Conservation (phyloP, 176 grass and related monocot species). For the Zea luxurians region DNA sequence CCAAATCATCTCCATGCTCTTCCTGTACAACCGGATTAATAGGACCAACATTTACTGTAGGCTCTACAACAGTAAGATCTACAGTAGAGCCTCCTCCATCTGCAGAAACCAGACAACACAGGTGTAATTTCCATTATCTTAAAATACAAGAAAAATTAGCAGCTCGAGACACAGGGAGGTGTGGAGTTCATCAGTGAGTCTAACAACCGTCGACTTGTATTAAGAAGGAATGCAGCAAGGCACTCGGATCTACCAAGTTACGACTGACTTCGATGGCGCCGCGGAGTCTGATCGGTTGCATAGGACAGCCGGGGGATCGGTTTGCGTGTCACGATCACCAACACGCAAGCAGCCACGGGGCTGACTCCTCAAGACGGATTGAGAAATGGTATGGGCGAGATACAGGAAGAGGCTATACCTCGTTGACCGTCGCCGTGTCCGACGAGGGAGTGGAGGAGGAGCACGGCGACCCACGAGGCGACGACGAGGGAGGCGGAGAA, state of each 20-base stretch:
- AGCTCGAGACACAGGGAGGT: neutral
- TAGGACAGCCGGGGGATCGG: neutral
- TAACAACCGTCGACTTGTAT: slow-evolving; percentile 4
- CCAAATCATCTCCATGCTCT: slow-evolving; percentile 18
- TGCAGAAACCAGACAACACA: slow-evolving; percentile 37
- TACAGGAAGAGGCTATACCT: slow-evolving; percentile 39
- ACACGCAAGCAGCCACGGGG: slow-evolving; percentile 11
- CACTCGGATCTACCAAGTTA: slow-evolving; percentile 35
- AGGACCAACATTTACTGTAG: slow-evolving; percentile 40
- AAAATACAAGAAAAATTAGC: neutral
- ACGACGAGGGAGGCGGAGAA: slow-evolving; percentile 69
- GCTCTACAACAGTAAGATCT: slow-evolving; percentile 14
- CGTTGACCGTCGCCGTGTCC: slow-evolving; percentile 69
- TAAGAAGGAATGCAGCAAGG: slow-evolving; percentile 15
- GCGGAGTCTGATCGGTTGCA: neutral
- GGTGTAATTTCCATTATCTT: slow-evolving; percentile 2
- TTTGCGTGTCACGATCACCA: slow-evolving; percentile 27
- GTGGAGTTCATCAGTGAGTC: slow-evolving; percentile 3
- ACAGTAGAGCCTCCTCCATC: slow-evolving; percentile 51
- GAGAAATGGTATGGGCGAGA: neutral
- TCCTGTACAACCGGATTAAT: slow-evolving; percentile 2
- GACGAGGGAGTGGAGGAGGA: slow-evolving; percentile 73
- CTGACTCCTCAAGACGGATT: slow-evolving; percentile 2
- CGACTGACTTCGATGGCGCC: neutral
- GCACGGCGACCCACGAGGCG: slow-evolving; percentile 65